A percentile compares a stretch with the other conserved stretches of the same genome.
Conservation (phyloP, 2,329 filamentous ascomycete species). For the Hymenoscyphus fraxineus region DNA sequence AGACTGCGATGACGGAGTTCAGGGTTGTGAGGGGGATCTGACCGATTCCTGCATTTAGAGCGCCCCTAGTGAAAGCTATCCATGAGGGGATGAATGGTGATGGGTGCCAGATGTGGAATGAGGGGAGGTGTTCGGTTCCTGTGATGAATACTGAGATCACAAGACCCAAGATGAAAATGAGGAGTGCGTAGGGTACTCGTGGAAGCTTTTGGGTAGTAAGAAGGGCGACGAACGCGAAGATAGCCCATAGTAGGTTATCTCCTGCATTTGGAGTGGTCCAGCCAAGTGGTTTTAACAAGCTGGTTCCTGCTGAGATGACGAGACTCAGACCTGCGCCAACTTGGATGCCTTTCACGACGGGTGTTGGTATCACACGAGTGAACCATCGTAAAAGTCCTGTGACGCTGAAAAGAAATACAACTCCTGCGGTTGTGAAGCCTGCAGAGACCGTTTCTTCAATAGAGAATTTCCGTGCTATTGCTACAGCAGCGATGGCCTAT, state of each 20-base stretch:
- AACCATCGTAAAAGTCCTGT: constrained; percentile 77
- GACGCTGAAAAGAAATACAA: constrained; percentile 71
- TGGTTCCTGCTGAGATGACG: constrained; percentile 69
- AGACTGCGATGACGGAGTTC: constrained; percentile 88
- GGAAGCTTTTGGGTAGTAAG: constrained; percentile 62
- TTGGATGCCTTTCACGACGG: constrained; percentile 92
- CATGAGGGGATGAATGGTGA: constrained; percentile 43
- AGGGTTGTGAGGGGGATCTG: constrained; percentile 89
- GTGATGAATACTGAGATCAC: constrained; percentile 54
- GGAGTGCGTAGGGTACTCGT: constrained; percentile 72
- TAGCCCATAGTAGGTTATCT: constrained; percentile 76
- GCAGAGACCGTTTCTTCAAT: constrained; percentile 74
- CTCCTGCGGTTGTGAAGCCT: constrained; percentile 71
- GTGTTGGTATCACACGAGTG: constrained; percentile 65
- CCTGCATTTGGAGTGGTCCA: constrained; percentile 64
- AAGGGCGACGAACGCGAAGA: constrained; percentile 69
- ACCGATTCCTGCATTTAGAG: constrained; percentile 57
- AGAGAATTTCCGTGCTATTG: constrained; percentile 67
- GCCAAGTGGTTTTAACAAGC: constrained; percentile 61
- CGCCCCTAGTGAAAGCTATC: constrained; percentile 47
- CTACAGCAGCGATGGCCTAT: constrained; percentile 81
- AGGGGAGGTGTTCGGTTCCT: constrained; percentile 42
- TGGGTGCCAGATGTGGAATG: constrained; percentile 59
- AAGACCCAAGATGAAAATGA: constrained; percentile 66
- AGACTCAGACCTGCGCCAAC: constrained; percentile 85